These are phyloP conservation scores for Ceriops zippeliana DNA, from an alignment of 345 rosid genomes.

Conservation along the genomic window DNA sequence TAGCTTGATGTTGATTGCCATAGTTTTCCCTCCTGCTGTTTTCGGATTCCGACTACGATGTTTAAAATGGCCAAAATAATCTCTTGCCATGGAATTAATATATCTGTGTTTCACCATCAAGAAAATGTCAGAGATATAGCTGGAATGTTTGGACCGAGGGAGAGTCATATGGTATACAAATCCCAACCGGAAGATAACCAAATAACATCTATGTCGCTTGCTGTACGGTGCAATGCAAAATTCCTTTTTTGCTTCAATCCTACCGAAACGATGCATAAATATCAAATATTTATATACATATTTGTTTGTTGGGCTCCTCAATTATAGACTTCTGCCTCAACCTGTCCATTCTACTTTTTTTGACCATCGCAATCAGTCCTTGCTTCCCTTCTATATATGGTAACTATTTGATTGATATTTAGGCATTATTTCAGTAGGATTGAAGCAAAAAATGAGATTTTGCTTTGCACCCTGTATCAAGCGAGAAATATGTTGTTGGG, in stretches of 20 bases:
- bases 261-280: no score
- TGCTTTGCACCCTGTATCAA: no score
- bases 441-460: no score
- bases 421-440: no score
- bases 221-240: slow-evolving; percentile 7
- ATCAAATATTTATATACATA: no score
- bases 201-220: slow-evolving; percentile 19
- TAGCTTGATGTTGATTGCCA: slow-evolving; percentile 19
- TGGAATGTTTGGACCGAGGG: neutral
- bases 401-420: no score
- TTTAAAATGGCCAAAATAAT: slow-evolving; percentile 19
- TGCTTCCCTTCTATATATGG: no score
- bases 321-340: no score
- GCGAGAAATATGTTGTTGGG: no score
- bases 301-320: no score
- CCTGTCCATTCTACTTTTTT: no score
- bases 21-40: slow-evolving; percentile 5
- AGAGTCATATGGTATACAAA: slow-evolving; percentile 16
- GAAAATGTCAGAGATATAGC: neutral
- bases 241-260: slow-evolving; percentile 10
- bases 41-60: slow-evolving; percentile 11
- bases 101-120: neutral
- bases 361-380: no score
- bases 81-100: slow-evolving; percentile 3
- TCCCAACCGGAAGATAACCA: slow-evolving; percentile 32